Evolutionary conservation across 306 rosid species (phyloP), one percentile per base, ranked within the genome.

Genomic region (Castanospermum australe): DNA sequence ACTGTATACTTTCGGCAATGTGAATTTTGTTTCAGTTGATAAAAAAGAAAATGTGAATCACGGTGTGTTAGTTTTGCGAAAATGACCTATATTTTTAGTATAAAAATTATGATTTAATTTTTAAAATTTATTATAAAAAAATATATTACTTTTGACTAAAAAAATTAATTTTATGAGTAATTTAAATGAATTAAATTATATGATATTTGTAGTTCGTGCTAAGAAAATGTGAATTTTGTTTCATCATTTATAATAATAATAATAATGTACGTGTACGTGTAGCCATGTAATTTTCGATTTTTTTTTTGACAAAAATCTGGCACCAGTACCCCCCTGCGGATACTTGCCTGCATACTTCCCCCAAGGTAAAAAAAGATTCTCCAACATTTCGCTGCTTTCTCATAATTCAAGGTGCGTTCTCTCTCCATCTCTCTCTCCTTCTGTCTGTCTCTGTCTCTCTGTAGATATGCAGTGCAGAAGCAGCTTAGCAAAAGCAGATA

Each of bases 311-410:
- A 50, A 66, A 67, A 39, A 81, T 41, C 7, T 24, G 25, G 65
- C 62, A 66, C 73, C 62, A n/a, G n/a, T n/a, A 39, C 71, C 9
- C 12, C 72, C 51, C 15, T 57, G 67, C 36, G 68, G 28, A 70
- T 0, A 22, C 14, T 38, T 75, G 79, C 57, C 65, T 59, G 76
- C 50, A 38, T 77, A 39, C 42, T 71, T 42, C 52, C 52, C 39
- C 22, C 47, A 13, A 13, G n/a, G n/a, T n/a, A 63, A 72, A 25
- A 61, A 75, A 78, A 85, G 86, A 85, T 81, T 81, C 85, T 62
- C 71, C 74, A 25, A 52, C 44, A 33, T 50, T 1, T 6, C 1
- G 4, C 76, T 55, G 44, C 71, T 64, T 6, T 52, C 12, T 8
- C 81, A 67, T 62, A 2, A 17, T 48, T 30, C 30, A 50, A 1